Conservation (phyloP, 768 basidiomycete genomes). For the Boletus rubescentipes region DNA sequence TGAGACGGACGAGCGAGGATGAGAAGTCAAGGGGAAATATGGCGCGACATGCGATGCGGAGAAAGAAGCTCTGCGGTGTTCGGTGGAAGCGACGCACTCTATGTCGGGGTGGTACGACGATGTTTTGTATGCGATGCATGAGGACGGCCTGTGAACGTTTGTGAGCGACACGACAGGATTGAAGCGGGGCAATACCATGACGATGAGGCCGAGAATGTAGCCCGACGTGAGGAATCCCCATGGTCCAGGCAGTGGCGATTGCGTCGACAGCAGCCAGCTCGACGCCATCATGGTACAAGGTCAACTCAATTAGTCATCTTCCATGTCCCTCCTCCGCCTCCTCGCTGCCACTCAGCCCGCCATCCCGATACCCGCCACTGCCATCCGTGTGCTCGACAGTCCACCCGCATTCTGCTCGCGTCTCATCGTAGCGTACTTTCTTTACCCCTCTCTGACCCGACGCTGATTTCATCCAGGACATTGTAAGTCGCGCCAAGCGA, state of each 20-base stretch:
- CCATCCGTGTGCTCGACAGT: constrained; percentile 52
- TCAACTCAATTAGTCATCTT: constrained; percentile 20
- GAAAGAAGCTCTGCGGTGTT: constrained; percentile 22
- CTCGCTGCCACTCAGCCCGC: constrained; percentile 46
- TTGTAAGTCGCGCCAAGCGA: constrained; percentile 72
- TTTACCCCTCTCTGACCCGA: background rate
- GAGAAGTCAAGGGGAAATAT: constrained; percentile 68
- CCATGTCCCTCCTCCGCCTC: constrained; percentile 15
- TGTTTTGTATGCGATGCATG: constrained; percentile 75
- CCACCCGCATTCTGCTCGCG: constrained; percentile 58
- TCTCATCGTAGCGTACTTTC: constrained; percentile 52
- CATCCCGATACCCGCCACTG: constrained; percentile 44
- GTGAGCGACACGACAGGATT: background rate
- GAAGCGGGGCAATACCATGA: constrained; percentile 48
- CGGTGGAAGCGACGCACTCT: constrained; percentile 14
- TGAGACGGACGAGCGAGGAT: constrained; percentile 54
- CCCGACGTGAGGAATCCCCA: constrained; percentile 75
- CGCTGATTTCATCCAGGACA: constrained; percentile 46
- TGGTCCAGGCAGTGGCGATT: constrained; percentile 49
- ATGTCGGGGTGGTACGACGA: constrained; percentile 64
- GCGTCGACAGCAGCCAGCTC: too few relatives aligned
- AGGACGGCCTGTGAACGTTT: constrained; percentile 52
- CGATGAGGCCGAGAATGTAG: constrained; percentile 64
- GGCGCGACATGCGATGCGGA: constrained; percentile 32
- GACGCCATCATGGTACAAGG: too few relatives aligned